Conservation (phyloP, 768 basidiomycete species). For the Mycena galericulata region DNA sequence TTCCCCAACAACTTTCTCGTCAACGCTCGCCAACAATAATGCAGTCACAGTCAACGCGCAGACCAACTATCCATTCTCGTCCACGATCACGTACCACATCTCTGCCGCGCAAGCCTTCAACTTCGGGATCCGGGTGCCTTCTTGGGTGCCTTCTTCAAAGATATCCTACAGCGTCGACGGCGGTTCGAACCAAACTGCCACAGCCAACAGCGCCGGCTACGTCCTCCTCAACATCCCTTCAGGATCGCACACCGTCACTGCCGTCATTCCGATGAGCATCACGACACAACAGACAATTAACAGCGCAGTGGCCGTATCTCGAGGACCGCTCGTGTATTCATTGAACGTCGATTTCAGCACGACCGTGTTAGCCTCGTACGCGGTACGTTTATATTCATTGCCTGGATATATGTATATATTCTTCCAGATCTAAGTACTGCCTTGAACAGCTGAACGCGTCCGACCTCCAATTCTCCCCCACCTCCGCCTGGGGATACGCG, state of each 20-base stretch:
- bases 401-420: too few relatives aligned
- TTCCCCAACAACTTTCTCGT: constrained; percentile 29
- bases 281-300: constrained; percentile 14
- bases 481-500: constrained; percentile 29
- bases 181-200: constrained; percentile 13
- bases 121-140: constrained; percentile 30
- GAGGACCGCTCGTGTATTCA: constrained; percentile 31
- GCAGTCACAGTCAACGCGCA: constrained; percentile 27
- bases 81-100: constrained; percentile 24
- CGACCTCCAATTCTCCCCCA: constrained; percentile 28
- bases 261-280: constrained; percentile 27
- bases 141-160: constrained; percentile 18
- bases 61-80: constrained; percentile 29
- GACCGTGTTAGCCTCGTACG: background rate
- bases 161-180: constrained; percentile 25
- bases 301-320: constrained; percentile 25
- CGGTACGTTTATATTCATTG: background rate
- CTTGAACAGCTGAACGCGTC: constrained; percentile 16
- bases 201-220: constrained; percentile 29
- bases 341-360: too few relatives aligned
- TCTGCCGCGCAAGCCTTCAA: constrained; percentile 20
- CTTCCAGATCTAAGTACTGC: background rate
- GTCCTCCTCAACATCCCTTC: constrained; percentile 21
- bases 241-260: constrained; percentile 28
- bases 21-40: constrained; percentile 27